Base-by-base conservation (phyloP, 2,329 filamentous ascomycete species). In the Hirsutella rhossiliensis region DNA sequence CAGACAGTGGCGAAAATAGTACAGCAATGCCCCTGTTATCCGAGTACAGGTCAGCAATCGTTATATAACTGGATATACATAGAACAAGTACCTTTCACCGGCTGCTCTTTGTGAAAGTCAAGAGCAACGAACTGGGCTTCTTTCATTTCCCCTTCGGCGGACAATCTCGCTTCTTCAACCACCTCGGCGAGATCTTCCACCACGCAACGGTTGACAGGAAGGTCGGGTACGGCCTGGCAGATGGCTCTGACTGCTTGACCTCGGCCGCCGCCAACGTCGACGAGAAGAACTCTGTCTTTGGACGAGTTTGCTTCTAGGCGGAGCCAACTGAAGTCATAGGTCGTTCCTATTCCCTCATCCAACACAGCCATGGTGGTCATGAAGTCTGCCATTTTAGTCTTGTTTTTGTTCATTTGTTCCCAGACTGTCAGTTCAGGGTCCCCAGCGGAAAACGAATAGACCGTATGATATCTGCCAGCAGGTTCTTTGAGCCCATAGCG, bases 1-100 rank as follows among this genome's bases (percentile, higher is more conserved):
- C 1, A 67, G 55, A 38, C 59, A 60, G 7, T 60, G 57, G 42
- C 55, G 56, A 44, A 62, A 60, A 50, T 55, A 60, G 50, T 66
- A 66, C 12, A 63, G 48, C 20, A 59, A 45, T 15, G 64, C 63
- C 5, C 57, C 62, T 63, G 19, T 30, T 30, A 30, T 30, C 29
- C 29, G 13, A 30, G 3, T 11, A 23, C 18, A 37, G 13, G 39
- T 41, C 29, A 44, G 42, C 20, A 9, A 11, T 27, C 11, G 40
- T n/a, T 17, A 11, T 13, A 30, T 30, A 30, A 30, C 29, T 30
- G 29, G 29, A 30, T 30, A 30, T 30, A 30, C 12, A 2, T 13
- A 8, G 17, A 11, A 4, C 17, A 42, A 20, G 18, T 19, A 43
- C 42, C 47, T 18, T 49, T 47, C 3, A 56, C 38, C 0, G 48